Evolutionary conservation across 148 eudicot species (phyloP).

Genomic region (Rhododendron mucronatum): DNA sequence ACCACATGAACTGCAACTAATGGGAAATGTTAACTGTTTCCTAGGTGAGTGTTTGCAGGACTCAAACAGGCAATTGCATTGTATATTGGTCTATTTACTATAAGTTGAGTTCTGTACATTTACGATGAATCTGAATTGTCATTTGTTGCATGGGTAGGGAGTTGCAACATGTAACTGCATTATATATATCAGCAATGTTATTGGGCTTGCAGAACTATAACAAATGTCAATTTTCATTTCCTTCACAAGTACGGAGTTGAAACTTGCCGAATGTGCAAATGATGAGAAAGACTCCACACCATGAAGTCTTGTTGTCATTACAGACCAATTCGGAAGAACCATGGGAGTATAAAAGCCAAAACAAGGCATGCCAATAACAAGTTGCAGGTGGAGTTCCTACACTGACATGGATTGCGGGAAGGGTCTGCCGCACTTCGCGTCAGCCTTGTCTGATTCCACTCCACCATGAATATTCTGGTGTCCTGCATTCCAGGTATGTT

Average conservation of each 20-base stretch:
- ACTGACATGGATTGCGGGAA: neutral
- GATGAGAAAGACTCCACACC: neutral
- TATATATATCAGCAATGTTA: neutral
- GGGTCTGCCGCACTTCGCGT: neutral
- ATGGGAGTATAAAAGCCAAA: constrained; percentile 32
- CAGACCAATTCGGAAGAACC: constrained; percentile 23
- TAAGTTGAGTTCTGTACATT: neutral
- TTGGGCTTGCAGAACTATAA: neutral
- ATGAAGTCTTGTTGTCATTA: neutral
- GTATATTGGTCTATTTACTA: neutral
- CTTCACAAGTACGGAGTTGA: neutral
- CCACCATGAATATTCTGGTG: constrained; percentile 10
- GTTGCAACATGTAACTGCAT: neutral
- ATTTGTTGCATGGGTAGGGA: neutral
- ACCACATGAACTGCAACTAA: neutral
- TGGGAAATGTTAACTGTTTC: neutral
- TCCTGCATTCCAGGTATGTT: constrained; percentile 37
- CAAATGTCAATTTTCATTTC: neutral
- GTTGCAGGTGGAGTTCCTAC: constrained; percentile 24
- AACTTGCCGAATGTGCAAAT: neutral
- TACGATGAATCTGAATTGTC: neutral
- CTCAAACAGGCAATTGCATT: neutral
- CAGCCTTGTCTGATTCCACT: constrained; percentile 16
- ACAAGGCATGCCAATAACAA: constrained; percentile 28
- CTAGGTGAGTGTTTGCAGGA: neutral